phyloP scores from a whole-genome alignment of 768 basidiomycete species.

The Dentipellis fragilis region DNA sequence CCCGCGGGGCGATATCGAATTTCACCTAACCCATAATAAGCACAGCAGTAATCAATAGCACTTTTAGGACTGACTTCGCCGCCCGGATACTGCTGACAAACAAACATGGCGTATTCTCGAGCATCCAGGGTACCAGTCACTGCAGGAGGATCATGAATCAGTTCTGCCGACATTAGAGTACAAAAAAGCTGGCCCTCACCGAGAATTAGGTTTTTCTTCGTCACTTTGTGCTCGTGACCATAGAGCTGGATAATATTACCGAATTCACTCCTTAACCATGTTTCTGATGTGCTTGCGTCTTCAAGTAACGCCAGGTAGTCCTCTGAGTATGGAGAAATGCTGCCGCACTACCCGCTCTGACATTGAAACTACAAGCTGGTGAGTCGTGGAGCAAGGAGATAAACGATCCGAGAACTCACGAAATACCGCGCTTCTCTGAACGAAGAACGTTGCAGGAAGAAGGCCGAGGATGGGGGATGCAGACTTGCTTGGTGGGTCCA shows the following conservation, averaged over 20 bases:
- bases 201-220: neutral
- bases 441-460: neutral
- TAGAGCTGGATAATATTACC: neutral
- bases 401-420: no score
- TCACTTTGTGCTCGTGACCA: neutral
- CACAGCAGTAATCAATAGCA: neutral
- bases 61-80: neutral
- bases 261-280: neutral
- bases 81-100: neutral
- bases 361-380: no score
- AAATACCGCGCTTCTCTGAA: no score
- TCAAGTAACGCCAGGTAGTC: neutral
- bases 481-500: neutral
- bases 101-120: neutral
- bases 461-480: neutral
- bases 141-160: neutral
- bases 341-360: neutral
- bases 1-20: no score
- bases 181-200: neutral
- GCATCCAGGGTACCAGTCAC: neutral
- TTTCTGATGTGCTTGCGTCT: neutral
- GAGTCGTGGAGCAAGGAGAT: no score
- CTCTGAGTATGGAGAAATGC: neutral
- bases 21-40: no score
- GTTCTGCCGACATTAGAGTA: neutral